Evolutionary conservation across 1,284 basidiomycete genomes (phyloP).

Genomic region (Cerrena zonata): DNA sequence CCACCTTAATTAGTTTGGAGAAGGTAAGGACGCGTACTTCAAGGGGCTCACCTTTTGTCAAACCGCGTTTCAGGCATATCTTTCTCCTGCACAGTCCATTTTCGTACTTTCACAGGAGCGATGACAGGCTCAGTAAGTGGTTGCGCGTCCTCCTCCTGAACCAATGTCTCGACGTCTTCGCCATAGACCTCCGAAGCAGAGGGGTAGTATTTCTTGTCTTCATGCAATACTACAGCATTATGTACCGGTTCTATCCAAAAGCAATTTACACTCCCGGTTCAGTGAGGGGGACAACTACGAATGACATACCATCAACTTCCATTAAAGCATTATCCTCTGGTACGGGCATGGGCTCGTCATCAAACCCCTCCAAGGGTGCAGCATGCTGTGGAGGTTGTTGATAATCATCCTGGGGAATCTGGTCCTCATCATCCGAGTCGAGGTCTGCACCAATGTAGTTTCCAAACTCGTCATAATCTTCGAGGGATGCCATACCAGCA

Average conservation of each 20-base stretch:
- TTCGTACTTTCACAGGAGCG: conserved; percentile 88
- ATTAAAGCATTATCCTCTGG: conserved; percentile 63
- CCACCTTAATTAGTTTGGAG: conserved; percentile 10
- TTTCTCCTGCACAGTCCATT: conserved; percentile 89
- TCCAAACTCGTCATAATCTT: conserved; percentile 88
- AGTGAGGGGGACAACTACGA: neutral
- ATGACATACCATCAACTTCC: conserved; percentile 71
- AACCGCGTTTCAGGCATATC: conserved; percentile 88
- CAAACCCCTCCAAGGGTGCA: conserved; percentile 69
- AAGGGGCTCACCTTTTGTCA: conserved; percentile 79
- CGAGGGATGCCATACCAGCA: conserved; percentile 65
- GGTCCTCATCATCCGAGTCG: conserved; percentile 81
- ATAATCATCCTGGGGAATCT: conserved; percentile 47
- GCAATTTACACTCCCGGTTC: conserved; percentile 2
- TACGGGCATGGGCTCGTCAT: conserved; percentile 53
- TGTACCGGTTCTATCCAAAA: conserved; percentile 55
- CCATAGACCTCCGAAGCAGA: conserved; percentile 91
- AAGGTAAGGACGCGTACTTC: conserved; percentile 9
- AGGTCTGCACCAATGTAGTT: conserved; percentile 94
- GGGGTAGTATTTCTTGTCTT: conserved; percentile 98
- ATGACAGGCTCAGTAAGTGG: conserved; percentile 93
- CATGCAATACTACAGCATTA: conserved; percentile 88
- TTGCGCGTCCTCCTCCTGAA: conserved; percentile 97
- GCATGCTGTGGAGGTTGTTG: conserved; percentile 30
- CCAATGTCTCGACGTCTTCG: conserved; percentile 88